Conservation (phyloP, 768 basidiomycete species). For the Lentinula sp. region DNA sequence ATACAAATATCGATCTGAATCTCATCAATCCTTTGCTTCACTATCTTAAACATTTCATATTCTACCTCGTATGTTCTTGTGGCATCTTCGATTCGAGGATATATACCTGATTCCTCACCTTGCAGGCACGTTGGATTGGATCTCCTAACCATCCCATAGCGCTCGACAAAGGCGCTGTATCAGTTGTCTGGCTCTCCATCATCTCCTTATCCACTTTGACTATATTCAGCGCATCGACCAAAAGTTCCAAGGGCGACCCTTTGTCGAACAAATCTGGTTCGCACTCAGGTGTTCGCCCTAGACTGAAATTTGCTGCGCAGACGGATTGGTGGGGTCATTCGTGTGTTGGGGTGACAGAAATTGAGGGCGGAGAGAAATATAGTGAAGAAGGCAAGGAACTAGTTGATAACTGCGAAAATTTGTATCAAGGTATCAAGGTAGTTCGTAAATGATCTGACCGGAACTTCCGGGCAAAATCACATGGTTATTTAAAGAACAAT, state of each 20-base stretch:
- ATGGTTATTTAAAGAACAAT: background rate
- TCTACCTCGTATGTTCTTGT: conserved; percentile 53
- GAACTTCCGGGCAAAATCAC: too few species aligned
- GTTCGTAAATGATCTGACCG: background rate
- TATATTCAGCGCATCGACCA: conserved; percentile 10
- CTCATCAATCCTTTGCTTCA: conserved; percentile 41
- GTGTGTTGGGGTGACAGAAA: conserved; percentile 40
- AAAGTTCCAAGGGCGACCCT: background rate
- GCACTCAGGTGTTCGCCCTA: conserved; percentile 10
- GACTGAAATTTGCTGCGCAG: conserved; percentile 50
- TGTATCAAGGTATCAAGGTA: conserved; percentile 30
- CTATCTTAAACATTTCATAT: conserved; percentile 42
- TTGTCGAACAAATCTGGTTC: conserved; percentile 10
- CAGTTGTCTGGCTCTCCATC: conserved; percentile 63
- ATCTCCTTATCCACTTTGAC: conserved; percentile 48
- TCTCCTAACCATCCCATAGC: conserved; percentile 62
- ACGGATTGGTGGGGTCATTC: conserved; percentile 52
- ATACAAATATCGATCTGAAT: conserved; percentile 52
- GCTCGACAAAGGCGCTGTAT: conserved; percentile 59
- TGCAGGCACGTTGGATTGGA: conserved; percentile 62
- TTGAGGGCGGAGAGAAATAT: conserved; percentile 48
- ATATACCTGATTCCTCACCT: background rate
- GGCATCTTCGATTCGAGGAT: background rate
- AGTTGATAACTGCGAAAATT: conserved; percentile 47
- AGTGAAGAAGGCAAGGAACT: conserved; percentile 39